Base-by-base conservation (phyloP, 805 yeast species). In the Candida stauntonica region DNA sequence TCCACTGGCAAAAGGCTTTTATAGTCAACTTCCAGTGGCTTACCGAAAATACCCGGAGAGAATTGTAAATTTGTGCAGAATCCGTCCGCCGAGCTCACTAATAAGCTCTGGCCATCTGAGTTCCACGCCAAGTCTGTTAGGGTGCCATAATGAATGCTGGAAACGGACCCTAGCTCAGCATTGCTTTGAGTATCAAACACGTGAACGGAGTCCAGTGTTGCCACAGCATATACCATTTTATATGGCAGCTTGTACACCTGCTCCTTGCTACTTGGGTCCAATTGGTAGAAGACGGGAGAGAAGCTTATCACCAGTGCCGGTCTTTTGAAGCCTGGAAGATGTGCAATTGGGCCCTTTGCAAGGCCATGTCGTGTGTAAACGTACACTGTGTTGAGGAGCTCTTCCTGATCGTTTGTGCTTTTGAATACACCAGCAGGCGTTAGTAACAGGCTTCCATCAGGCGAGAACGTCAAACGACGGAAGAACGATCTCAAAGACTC, bases 401-500 rank as follows among this genome's bases (percentile, higher is more conserved):
- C 73, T n/a, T 68, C 72, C 14, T 35, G 43, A n/a, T 55, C 60
- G 20, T 31, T 9, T 28, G 17, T 6, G 30, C 18, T 28, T 52
- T 73, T 73, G 60, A 74, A 64, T 45, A 77, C 62, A 40, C 96
- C 94, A 37, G 94, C 67, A 29, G 93, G 95, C 0, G 94, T 76
- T 20, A 91, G 62, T 23, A 93, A 63, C 27, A 93, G 58, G 39
- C 72, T 68, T 1, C 99, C 99, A 60, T 94, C 97, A 0, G 96
- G 95, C 0, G 96, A 83, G 55, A 91, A 87, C 1, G 81, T 62
- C 39, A 91, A 68, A 44, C 98, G 66, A 45, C 99, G 70, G 66
- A 93, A 93, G 55, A 93, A 93, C 1, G 96, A 84, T 39, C 87
- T 87, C 24, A 91, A 70, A 0, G 95, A 79, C 53, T 91, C 99